Conservation (phyloP, 2,329 filamentous ascomycete genomes). For the Pseudogymnoascus sp. region DNA sequence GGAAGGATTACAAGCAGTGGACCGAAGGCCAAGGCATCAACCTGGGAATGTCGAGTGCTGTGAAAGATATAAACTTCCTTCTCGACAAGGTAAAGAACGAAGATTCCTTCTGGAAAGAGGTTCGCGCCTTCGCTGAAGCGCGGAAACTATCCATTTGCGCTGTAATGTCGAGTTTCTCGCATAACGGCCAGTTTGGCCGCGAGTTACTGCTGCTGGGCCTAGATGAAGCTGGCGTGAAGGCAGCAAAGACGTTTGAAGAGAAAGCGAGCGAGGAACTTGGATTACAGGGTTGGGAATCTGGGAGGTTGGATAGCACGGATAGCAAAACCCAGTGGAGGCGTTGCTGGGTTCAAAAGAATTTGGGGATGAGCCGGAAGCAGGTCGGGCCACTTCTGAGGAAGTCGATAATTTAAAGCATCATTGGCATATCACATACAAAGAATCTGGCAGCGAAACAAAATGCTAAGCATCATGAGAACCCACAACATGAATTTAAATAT, state of each 20-base stretch:
- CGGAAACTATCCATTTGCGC: conserved; percentile 51
- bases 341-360: conserved; percentile 58
- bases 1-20: conserved; percentile 85
- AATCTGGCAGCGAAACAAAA: background rate
- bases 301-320: conserved; percentile 36
- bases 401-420: conserved; percentile 29
- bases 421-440: background rate
- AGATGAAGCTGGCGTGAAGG: conserved; percentile 38
- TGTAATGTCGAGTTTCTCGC: conserved; percentile 60
- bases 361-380: conserved; percentile 58
- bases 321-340: conserved; percentile 38
- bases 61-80: conserved; percentile 55
- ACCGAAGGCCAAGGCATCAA: conserved; percentile 39
- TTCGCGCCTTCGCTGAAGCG: conserved; percentile 47
- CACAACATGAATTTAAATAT: background rate
- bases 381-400: conserved; percentile 58
- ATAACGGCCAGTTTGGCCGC: conserved; percentile 47
- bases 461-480: no score
- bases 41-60: conserved; percentile 60
- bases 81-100: conserved; percentile 41
- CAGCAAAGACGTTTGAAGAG: conserved; percentile 46
- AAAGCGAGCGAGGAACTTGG: conserved; percentile 40
- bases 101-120: conserved; percentile 37
- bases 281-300: conserved; percentile 46
- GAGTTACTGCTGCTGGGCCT: conserved; percentile 61